Evolutionary conservation across 1,284 basidiomycete species (phyloP).

Genomic region (Melampsora larici-populina): DNA sequence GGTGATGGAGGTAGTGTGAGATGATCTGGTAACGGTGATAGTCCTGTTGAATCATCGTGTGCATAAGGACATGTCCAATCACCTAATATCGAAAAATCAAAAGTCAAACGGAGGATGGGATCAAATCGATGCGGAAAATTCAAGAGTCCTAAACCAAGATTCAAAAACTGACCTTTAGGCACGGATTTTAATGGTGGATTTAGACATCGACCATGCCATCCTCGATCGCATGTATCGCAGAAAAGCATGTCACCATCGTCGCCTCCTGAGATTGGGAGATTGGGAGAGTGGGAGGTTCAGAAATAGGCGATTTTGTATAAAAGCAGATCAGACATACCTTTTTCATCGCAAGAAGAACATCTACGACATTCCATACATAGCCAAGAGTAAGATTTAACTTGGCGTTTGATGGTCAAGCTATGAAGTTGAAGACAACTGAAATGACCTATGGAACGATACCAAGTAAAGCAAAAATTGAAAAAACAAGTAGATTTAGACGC

Average conservation of each 20-base stretch:
- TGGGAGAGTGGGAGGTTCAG: background rate
- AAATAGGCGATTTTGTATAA: background rate
- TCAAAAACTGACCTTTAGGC: conserved; percentile 15
- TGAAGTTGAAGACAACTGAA: conserved; percentile 37
- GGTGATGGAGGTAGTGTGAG: conserved; percentile 14
- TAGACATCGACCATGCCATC: conserved; percentile 36
- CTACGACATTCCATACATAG: conserved; percentile 39
- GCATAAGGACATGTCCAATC: conserved; percentile 38
- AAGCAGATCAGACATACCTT: background rate
- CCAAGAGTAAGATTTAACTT: conserved; percentile 39
- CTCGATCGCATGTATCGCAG: conserved; percentile 32
- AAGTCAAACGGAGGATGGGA: background rate
- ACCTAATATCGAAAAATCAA: conserved; percentile 3
- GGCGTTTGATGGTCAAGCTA: conserved; percentile 25
- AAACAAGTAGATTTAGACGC: background rate
- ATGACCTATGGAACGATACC: conserved; percentile 12
- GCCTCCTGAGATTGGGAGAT: no score
- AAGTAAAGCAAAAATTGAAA: background rate
- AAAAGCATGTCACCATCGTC: conserved; percentile 35
- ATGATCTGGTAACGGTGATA: conserved; percentile 32
- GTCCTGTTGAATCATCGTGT: conserved; percentile 2
- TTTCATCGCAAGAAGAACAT: conserved; percentile 31
- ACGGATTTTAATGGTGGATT: conserved; percentile 32
- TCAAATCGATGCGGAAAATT: background rate
- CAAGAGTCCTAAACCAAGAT: background rate